Evolutionary conservation across 1,284 basidiomycete species (phyloP), one percentile per base, ranked within the genome.

Genomic region (Microbotryum scabiosae): DNA sequence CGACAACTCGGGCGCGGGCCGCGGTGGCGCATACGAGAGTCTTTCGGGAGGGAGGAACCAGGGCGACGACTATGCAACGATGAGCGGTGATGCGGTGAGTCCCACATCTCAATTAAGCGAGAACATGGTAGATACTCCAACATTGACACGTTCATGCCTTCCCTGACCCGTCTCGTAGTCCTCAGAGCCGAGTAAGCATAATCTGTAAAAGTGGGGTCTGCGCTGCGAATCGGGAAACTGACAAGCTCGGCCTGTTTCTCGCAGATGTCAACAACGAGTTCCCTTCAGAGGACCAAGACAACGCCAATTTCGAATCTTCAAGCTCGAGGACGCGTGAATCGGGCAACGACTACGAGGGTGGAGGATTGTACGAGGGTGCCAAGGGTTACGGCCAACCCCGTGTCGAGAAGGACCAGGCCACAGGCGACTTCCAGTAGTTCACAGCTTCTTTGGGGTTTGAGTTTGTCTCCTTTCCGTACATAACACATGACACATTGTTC

Each of bases 241-340:
- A 32, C 14, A 4, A 18, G 5, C 25, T 32, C 12, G n/a, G 23
- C 32, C 8, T 25, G 8, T 20, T 10, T 23, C 4, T 7, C 26
- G 1, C 57, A 66, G 65, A 64, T 62, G 60, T 66, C 52, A 66
- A 66, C 60, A 66, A 66, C 65, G 65, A 66, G 48, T 54, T 49
- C 30, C 62, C 62, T 12, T 57, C 65, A 16, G 43, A 23, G n/a
- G 61, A 44, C 10, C 18, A 48, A 25, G 48, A 47, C n/a, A 60
- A 59, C 20, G 59, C 62, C 36, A 53, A 56, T 46, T 45, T 64
- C 63, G 59, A 61, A 54, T 41, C 36, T 41, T 41, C 36, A 18
- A 41, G 36, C 36, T 41, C 14, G 3, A 18, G 14, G 14, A 41
- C 36, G 14, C 36, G 36, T 41, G 14, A 18, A 41, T 41, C 36